phyloP scores from a whole-genome alignment of 176 grass and related monocot genomes.

The Stipa capillata region DNA sequence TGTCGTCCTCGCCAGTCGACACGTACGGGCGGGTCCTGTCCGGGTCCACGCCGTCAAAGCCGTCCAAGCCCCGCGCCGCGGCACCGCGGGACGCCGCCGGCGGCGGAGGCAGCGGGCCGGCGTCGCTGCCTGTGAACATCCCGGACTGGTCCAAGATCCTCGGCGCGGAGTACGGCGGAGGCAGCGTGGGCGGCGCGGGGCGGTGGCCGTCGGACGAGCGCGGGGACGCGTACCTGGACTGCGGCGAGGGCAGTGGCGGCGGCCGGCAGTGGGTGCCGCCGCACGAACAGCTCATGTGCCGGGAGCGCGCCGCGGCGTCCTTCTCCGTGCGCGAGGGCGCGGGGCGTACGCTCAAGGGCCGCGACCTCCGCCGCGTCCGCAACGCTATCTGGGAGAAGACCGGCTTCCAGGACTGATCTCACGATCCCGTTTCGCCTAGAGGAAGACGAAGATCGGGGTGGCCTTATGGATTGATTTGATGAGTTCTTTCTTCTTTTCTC shows the following conservation, averaged over 20 bases:
- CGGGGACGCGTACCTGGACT: conserved; percentile 15
- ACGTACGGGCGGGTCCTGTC: conserved; percentile 13
- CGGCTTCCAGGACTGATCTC: conserved; percentile 94
- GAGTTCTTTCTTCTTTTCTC: neutral
- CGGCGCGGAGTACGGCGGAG: conserved; percentile 44
- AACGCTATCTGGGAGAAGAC: conserved; percentile 98
- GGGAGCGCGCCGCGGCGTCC: conserved; percentile 51
- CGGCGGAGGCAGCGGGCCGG: neutral
- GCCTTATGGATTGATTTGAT: neutral
- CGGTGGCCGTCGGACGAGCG: conserved; percentile 25
- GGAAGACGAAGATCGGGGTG: neutral
- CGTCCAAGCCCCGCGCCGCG: neutral
- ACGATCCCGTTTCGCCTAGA: neutral
- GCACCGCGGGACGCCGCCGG: neutral
- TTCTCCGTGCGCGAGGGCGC: conserved; percentile 87
- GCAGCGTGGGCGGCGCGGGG: conserved; percentile 6
- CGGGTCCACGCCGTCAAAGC: conserved; percentile 14
- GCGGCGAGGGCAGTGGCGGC: too few relatives aligned
- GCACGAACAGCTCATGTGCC: conserved; percentile 74
- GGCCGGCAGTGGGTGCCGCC: conserved; percentile 62
- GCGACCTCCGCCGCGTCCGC: conserved; percentile 87
- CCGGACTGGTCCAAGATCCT: conserved; percentile 94
- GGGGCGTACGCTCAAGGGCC: conserved; percentile 87
- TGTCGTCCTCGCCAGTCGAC: conserved; percentile 16
- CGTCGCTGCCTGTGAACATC: conserved; percentile 79